Evolutionary conservation across 2,329 filamentous ascomycete species (phyloP), one percentile per base, ranked within the genome.

Genomic region (Mariannaea elegans): DNA sequence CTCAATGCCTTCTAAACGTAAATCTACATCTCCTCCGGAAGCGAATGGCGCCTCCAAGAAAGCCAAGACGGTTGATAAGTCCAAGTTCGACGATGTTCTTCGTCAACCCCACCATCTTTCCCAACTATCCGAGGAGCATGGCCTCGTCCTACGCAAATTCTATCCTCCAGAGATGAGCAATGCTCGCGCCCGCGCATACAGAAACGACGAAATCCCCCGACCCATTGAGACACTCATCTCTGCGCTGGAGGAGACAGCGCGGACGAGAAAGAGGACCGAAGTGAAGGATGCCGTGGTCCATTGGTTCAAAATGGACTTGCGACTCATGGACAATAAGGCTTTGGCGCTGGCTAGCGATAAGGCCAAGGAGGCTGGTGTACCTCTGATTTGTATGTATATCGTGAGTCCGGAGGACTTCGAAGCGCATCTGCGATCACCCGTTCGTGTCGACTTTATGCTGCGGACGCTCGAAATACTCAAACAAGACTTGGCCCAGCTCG

Each of bases 91-190:
- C 6, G 57, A 78, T 50, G 75, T 74, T 23, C 68, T 84, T 50
- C 77, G 76, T 32, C 71, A 75, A 21, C 82, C 82, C 0, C 83
- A 85, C 60, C 80, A 79, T 10, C 78, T 79, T 39, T 72, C 80
- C n/a, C 69, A 74, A 14, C 75, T 80, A 19, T 76, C 81, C 8
- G 82, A 84, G 63, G 75, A 81, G 19, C 66, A 89, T 65, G 88
- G 87, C 16, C 87, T 92, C 48, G 86, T 92, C 0, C 79, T 90
- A 32, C 87, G 89, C 38, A 84, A 91, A 46, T 97, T 89, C 77
- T 97, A 97, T 68, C 93, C 93, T 0, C 85, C 86, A 1, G 93
- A 97, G 73, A 96, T 97, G 89, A 91, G 84, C 77, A 95, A 93
- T 69, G 86, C 84, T 48, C 88, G 93, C 36, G 93, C 91, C 51